Evolutionary conservation across 2,329 filamentous ascomycete species (phyloP).

Genomic region (Onygenales sp.): DNA sequence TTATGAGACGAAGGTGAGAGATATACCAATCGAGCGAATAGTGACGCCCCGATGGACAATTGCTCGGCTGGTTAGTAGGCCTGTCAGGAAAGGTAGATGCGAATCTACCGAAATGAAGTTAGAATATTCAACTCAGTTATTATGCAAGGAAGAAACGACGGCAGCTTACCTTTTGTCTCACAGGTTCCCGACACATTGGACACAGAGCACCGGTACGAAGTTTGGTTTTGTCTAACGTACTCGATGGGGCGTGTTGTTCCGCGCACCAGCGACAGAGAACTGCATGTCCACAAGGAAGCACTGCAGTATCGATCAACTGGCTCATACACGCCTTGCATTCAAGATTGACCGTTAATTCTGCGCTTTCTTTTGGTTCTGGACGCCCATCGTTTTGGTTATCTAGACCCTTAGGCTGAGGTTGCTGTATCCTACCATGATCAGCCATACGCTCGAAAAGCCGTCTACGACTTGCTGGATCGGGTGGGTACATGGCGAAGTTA

Average conservation of each 20-base stretch:
- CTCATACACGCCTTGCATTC: slow-evolving; percentile 46
- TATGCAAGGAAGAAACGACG: not conserved
- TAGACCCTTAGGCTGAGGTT: slow-evolving; percentile 22
- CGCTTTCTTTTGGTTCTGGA: slow-evolving; percentile 39
- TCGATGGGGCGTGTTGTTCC: slow-evolving; percentile 39
- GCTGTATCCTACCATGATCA: not conserved
- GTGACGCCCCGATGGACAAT: too few relatives aligned
- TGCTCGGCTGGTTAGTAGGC: not conserved
- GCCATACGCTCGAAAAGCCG: not conserved
- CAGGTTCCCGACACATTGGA: slow-evolving; percentile 20
- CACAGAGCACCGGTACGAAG: slow-evolving; percentile 14
- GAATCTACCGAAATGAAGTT: slow-evolving; percentile 1
- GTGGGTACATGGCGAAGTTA: too few relatives aligned
- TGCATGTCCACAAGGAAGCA: slow-evolving; percentile 47
- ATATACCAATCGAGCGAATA: too few relatives aligned
- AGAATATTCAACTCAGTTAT: not conserved
- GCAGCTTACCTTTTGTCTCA: slow-evolving; percentile 19
- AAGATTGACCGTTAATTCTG: slow-evolving; percentile 41
- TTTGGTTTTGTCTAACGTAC: slow-evolving; percentile 24
- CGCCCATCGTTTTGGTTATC: slow-evolving; percentile 38
- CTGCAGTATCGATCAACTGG: slow-evolving; percentile 42
- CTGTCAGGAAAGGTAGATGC: slow-evolving; percentile 5
- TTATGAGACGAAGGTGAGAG: too few relatives aligned
- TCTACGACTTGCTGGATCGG: not conserved
- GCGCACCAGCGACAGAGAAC: slow-evolving; percentile 48